A percentile compares a stretch with the other conserved stretches of the same genome.
Conservation (phyloP, 495 filamentous ascomycete species). For the Filosporella fistucella region DNA sequence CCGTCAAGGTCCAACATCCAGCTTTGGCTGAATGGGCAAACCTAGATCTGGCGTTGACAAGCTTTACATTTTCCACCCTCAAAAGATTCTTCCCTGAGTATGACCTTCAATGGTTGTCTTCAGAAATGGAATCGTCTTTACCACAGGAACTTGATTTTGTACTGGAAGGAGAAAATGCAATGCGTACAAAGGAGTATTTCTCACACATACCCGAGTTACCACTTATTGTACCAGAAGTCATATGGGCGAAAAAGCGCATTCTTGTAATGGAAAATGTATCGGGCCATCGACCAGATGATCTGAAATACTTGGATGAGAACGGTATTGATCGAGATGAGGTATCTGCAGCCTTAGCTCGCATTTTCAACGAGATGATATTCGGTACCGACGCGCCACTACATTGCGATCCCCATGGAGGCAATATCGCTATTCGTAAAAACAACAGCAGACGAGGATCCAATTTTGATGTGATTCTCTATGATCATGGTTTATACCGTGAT, state of each 20-base stretch:
- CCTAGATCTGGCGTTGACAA: constrained; percentile 80
- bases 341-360: constrained; percentile 81
- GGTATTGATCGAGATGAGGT: constrained; percentile 94
- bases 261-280: constrained; percentile 94
- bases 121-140: constrained; percentile 86
- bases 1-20: constrained; percentile 97
- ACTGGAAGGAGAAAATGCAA: constrained; percentile 83
- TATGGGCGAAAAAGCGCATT: constrained; percentile 86
- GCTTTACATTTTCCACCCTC: constrained; percentile 83
- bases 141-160: constrained; percentile 90
- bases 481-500: constrained; percentile 94
- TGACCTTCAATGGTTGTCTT: constrained; percentile 90
- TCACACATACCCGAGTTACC: constrained; percentile 60
- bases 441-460: constrained; percentile 51
- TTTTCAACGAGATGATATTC: constrained; percentile 99
- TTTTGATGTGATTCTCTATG: constrained; percentile 97
- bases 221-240: constrained; percentile 81
- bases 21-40: constrained; percentile 86
- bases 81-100: constrained; percentile 96
- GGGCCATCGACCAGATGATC: constrained; percentile 84
- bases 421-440: constrained; percentile 87
- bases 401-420: constrained; percentile 97
- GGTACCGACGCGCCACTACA: constrained; percentile 84
- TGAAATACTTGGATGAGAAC: constrained; percentile 78
- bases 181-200: constrained; percentile 74